Conservation (phyloP, 2,329 filamentous ascomycete genomes). For the Paradendryphiella salina region DNA sequence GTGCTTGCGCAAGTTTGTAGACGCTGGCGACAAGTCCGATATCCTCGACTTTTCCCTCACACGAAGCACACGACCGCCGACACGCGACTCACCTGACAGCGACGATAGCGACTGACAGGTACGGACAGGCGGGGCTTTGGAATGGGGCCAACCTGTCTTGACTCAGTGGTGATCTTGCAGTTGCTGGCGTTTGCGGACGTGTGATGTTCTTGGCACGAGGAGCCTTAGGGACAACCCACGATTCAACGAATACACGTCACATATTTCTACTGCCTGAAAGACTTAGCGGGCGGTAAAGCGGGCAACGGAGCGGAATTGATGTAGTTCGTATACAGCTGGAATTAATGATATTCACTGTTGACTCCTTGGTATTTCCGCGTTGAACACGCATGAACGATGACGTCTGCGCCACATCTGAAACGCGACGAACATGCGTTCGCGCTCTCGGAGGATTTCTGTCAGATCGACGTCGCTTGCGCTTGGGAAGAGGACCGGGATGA, state of each 20-base stretch:
- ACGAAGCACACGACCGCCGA: conserved; percentile 44
- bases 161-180: neutral
- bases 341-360: no score
- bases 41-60: conserved; percentile 52
- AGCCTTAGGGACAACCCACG: no score
- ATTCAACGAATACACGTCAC: neutral
- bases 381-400: neutral
- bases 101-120: conserved; percentile 40
- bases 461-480: conserved; percentile 13
- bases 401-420: neutral
- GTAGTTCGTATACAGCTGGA: no score
- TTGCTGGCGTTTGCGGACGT: neutral
- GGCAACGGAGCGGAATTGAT: no score
- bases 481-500: neutral
- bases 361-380: no score
- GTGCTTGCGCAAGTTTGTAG: conserved; percentile 52
- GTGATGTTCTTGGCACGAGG: neutral
- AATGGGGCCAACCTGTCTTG: conserved; percentile 1
- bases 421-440: conserved; percentile 9
- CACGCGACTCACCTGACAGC: conserved; percentile 37
- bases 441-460: conserved; percentile 7
- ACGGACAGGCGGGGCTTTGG: neutral
- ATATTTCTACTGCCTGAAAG: neutral
- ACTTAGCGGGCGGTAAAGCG: conserved; percentile 1
- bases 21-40: conserved; percentile 49